Conservation (phyloP, 2,329 filamentous ascomycete genomes). For the Zelopaecilomyces penicillatus region DNA sequence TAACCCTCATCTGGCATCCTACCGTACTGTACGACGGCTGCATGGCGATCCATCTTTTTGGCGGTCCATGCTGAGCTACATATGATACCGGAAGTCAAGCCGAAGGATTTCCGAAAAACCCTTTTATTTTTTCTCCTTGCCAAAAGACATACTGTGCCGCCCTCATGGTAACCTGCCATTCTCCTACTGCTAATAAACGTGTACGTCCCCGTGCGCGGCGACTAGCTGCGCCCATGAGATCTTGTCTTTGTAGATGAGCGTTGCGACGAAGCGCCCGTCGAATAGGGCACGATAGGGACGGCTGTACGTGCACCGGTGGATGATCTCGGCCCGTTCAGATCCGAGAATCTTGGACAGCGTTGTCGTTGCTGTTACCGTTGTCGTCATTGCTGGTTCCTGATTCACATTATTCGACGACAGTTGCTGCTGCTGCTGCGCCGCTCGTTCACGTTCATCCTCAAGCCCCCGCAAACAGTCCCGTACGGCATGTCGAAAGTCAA, state of each 20-base stretch:
- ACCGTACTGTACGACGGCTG: no score
- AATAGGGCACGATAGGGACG: conserved; percentile 5
- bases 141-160: no score
- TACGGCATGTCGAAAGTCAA: conserved; percentile 2
- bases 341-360: conserved; percentile 7
- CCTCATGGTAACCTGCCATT: no score
- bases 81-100: no score
- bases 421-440: no score
- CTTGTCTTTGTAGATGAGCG: conserved; percentile 1
- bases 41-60: no score
- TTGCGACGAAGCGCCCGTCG: conserved; percentile 6
- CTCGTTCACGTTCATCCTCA: conserved; percentile 1
- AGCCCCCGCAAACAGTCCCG: conserved; percentile 6
- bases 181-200: background rate
- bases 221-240: conserved; percentile 6
- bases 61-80: no score
- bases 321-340: conserved; percentile 5
- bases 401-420: background rate
- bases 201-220: conserved; percentile 1
- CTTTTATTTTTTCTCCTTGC: no score
- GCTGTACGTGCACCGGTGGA: conserved; percentile 7
- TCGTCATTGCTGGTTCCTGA: background rate
- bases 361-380: no score
- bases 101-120: no score
- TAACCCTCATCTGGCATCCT: no score